Evolutionary conservation across 176 grass and related monocot genomes (phyloP).

Genomic region (Stipa capillata): DNA sequence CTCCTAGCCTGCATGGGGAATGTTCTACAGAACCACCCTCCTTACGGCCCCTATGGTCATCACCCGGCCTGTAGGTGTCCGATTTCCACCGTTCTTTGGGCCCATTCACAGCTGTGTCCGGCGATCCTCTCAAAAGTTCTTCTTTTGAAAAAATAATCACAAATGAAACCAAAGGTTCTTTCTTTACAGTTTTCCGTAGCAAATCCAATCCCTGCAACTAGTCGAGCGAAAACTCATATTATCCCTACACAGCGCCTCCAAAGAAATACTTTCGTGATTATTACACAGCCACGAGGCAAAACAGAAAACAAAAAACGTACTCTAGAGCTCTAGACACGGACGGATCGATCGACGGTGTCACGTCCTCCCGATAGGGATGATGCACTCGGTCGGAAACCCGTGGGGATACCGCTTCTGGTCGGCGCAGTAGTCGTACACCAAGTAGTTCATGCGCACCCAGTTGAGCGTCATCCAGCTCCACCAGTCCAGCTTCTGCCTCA

Average conservation of each 20-base stretch:
- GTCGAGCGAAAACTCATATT: too few relatives aligned
- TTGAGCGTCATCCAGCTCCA: slow-evolving; percentile 78
- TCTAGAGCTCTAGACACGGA: neutral
- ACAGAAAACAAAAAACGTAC: too few relatives aligned
- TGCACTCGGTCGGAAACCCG: slow-evolving; percentile 40
- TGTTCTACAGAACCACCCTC: too few relatives aligned
- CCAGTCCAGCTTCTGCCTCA: slow-evolving; percentile 57
- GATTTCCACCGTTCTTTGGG: neutral
- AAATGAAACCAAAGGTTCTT: neutral
- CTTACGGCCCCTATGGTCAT: neutral
- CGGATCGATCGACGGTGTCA: neutral
- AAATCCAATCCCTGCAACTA: neutral
- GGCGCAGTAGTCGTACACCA: slow-evolving; percentile 70
- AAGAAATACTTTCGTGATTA: neutral
- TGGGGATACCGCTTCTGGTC: slow-evolving; percentile 36
- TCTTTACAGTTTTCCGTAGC: neutral
- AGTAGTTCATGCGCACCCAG: slow-evolving; percentile 77
- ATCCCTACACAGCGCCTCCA: neutral
- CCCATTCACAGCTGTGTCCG: neutral
- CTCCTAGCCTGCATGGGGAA: too few relatives aligned
- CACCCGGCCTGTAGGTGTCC: neutral
- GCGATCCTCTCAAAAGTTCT: neutral
- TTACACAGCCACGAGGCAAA: neutral
- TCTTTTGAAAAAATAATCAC: neutral
- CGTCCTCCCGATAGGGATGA: slow-evolving; percentile 24